Base-by-base conservation (phyloP, 805 yeast species). In the Saccharomycopsis sp. region DNA sequence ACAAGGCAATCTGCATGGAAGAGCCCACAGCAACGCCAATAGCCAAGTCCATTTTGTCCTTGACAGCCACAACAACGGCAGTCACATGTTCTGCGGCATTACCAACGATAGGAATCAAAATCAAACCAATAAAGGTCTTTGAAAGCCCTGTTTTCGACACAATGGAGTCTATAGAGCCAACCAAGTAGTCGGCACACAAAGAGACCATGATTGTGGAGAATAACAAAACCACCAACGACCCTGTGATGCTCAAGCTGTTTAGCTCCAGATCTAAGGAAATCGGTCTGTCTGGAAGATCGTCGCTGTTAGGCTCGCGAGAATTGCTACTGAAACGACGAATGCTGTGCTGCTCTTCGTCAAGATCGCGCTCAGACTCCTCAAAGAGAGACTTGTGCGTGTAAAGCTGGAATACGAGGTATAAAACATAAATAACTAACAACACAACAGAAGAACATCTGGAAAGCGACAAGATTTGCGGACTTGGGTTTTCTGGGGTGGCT, bases 51-150 rank as follows among this genome's bases (percentile, higher is more conserved):
- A 94, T 94, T 74, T 94, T 94, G 72, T 94, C 89, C 73, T 91
- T 91, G 79, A 84, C 82, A 21, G 99, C 98, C 53, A 94, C 98
- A 61, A 90, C 80, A 41, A 94, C 87, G 2, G 98, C 97, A 18
- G 99, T 94, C 55, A 90, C 98, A 71, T 94, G 99, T 72, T 94
- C 99, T 12, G 98, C 98, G 2, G 99, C 99, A 67, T 94, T 94
- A 57, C 98, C 99, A 24, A 94, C 98, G 62, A 94, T 92, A 47
- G 99, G 99, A 62, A 94, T 86, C 51, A 94, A 83, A 64, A 94
- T 86, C 64, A 94, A 77, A 70, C 98, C 98, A 66, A 94, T 90
- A 66, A 94, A 94, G 0, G 98, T 91, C 79, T 92, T 91, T 50
- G 97, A 88, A 56, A 94, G 77, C 2, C 97, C 97, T 1, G 96